Evolutionary conservation across 352 stramenopile species (phyloP), one percentile per base, ranked within the genome.

Genomic region (Blastocystis sp.): DNA sequence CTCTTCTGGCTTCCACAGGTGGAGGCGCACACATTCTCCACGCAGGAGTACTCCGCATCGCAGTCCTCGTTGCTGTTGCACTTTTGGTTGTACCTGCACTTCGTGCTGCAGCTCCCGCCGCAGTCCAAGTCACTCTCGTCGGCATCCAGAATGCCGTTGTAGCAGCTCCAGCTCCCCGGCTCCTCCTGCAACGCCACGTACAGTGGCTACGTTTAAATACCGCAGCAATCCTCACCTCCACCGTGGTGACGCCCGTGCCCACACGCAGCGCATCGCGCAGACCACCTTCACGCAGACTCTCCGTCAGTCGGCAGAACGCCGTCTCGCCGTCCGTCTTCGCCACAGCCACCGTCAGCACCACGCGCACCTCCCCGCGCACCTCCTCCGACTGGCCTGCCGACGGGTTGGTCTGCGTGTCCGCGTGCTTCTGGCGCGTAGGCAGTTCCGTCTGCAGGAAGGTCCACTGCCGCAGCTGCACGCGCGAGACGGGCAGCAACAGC

Each of bases 41-140:
- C 9, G 48, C 74, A 84, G 10, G 21, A 17, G 1, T 69, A 54
- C 0, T 57, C 48, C 2, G 62, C 40, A 21, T 21, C 42, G 38
- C 78, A 88, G 43, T 88, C 78, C 17, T 57, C 64, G 38, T 76
- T 45, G 1, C 57, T 88, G 38, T 57, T 40, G 45, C 78, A 88
- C 2, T 74, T 11, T 34, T 76, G 21, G 28, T 57, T 61, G 19
- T 69, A 24, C 0, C 21, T 19, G n/a, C 78, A 88, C 21, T 65
- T 65, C 48, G 38, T 7, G 7, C 21, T 48, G 45, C 78, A 88
- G 4, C 17, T 42, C 9, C 78, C 78, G 21, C 78, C 78, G 52
- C 78, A 88, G 45, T 88, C 78, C 24, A 88, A 28, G 48, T 88
- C 78, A 24, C 64, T 79, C 42, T 88, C 78, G 0, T 38, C 34